Conservation (phyloP, 306 rosid species). For the Casuarina cunninghamiana region DNA sequence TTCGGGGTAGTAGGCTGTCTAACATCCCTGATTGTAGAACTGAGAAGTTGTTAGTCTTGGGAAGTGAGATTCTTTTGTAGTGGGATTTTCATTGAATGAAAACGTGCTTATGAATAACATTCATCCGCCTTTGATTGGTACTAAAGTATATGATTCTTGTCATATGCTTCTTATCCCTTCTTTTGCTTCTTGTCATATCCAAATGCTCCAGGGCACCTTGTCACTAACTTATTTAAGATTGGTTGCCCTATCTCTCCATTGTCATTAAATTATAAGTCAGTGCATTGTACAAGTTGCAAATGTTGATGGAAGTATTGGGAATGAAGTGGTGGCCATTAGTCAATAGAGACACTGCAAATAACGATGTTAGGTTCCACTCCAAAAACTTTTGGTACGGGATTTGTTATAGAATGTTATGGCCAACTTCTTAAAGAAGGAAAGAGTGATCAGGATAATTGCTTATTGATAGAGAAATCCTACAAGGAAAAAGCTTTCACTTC, state of each 20-base stretch:
- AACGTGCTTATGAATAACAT: neutral
- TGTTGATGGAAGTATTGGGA: neutral
- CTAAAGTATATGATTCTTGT: too few relatives aligned
- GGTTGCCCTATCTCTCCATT: neutral
- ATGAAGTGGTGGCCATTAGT: constrained; percentile 7
- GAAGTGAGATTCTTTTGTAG: neutral
- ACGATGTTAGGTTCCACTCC: constrained; percentile 1
- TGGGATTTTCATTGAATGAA: neutral
- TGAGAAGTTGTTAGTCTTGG: neutral
- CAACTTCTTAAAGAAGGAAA: too few relatives aligned
- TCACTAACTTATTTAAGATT: constrained; percentile 1
- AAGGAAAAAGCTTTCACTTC: neutral
- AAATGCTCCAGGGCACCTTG: neutral
- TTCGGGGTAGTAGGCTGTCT: neutral
- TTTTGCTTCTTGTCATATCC: neutral
- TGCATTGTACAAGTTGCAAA: neutral
- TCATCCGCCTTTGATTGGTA: neutral
- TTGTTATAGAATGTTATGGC: neutral
- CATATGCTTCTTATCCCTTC: neutral
- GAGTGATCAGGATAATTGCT: neutral
- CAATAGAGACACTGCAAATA: neutral
- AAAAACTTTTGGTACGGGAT: neutral
- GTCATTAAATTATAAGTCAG: neutral
- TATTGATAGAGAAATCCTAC: neutral
- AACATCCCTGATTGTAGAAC: neutral